phyloP scores from a whole-genome alignment of 2,329 filamentous ascomycete genomes.

The Metarhizium anisopliae region DNA sequence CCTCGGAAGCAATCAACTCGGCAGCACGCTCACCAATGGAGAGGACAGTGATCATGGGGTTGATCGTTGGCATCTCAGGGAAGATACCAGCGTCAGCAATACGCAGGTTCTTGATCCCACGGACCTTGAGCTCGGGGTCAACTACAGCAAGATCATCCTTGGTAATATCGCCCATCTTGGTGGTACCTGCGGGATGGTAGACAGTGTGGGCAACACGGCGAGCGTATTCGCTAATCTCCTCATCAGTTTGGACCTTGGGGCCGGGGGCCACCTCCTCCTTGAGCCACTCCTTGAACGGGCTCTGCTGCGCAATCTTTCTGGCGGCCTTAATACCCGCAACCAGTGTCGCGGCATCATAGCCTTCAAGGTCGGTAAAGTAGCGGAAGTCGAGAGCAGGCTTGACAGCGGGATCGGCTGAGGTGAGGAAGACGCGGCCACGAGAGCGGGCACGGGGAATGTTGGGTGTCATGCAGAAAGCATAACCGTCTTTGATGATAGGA shows the following conservation, averaged over 20 bases:
- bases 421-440: conserved; percentile 68
- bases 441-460: conserved; percentile 81
- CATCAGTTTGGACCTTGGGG: conserved; percentile 63
- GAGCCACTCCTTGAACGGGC: conserved; percentile 75
- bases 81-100: conserved; percentile 85
- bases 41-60: conserved; percentile 85
- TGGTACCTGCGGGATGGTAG: conserved; percentile 83
- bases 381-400: conserved; percentile 82
- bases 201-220: conserved; percentile 77
- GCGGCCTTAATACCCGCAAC: conserved; percentile 69
- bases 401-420: conserved; percentile 62
- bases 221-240: conserved; percentile 74
- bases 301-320: conserved; percentile 65
- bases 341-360: conserved; percentile 75
- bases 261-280: conserved; percentile 76
- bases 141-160: conserved; percentile 69
- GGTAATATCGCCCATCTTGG: conserved; percentile 73
- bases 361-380: conserved; percentile 81
- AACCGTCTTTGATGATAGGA: conserved; percentile 51
- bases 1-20: conserved; percentile 66
- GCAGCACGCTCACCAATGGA: conserved; percentile 76
- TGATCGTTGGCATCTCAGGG: conserved; percentile 77
- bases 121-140: conserved; percentile 63
- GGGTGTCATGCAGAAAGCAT: conserved; percentile 89
- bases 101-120: conserved; percentile 62